These are phyloP conservation scores for Inonotus hispidus DNA, from an alignment of 1,284 basidiomycete species.

Conservation along the genomic window DNA sequence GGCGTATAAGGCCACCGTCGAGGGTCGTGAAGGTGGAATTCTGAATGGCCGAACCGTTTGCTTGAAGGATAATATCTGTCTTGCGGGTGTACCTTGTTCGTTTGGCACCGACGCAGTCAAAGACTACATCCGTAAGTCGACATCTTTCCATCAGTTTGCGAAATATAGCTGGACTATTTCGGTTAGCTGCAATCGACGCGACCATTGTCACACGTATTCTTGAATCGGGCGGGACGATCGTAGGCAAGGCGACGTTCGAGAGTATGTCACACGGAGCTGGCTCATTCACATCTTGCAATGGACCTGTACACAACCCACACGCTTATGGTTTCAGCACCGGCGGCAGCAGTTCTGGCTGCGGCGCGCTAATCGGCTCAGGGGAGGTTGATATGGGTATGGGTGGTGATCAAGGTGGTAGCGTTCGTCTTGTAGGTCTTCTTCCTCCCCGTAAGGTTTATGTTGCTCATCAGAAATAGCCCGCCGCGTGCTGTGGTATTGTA, in stretches of 20 bases:
- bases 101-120: slow-evolving; percentile 34
- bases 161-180: not conserved
- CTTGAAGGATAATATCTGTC: slow-evolving; percentile 35
- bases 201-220: slow-evolving; percentile 37
- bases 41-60: slow-evolving; percentile 27
- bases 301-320: slow-evolving; percentile 40
- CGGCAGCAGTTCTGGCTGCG: slow-evolving; percentile 42
- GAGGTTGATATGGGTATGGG: slow-evolving; percentile 44
- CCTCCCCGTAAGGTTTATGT: not conserved
- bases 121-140: slow-evolving; percentile 30
- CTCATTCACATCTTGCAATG: slow-evolving; percentile 35
- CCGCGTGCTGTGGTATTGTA: slow-evolving; percentile 40
- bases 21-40: slow-evolving; percentile 24
- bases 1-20: slow-evolving; percentile 29
- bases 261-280: slow-evolving; percentile 35
- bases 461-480: slow-evolving; percentile 27
- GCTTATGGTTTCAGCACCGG: slow-evolving; percentile 40
- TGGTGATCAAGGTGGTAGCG: slow-evolving; percentile 42
- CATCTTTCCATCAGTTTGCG: slow-evolving; percentile 36
- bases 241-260: slow-evolving; percentile 40
- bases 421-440: slow-evolving; percentile 30
- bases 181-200: not conserved
- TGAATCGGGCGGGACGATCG: slow-evolving; percentile 36
- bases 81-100: slow-evolving; percentile 33
- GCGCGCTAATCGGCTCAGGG: slow-evolving; percentile 36